Conservation (phyloP, 225 moss, liverwort and hornwort genomes). For the Sphagnum contortum region DNA sequence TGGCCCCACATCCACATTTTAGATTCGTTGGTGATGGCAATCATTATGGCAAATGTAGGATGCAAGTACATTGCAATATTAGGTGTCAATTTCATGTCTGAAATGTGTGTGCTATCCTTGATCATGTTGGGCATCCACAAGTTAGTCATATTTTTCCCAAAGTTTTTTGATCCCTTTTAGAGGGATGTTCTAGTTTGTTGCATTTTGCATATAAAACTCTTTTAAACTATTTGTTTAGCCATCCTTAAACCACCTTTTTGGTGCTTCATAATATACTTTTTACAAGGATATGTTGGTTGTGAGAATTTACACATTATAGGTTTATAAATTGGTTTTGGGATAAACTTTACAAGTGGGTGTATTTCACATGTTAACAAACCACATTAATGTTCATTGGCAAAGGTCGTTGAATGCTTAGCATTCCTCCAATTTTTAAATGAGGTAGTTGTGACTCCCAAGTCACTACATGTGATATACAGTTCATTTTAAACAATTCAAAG, state of each 20-base stretch:
- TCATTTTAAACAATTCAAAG: no score
- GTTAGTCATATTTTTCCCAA: no score
- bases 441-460: conserved; percentile 65
- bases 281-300: no score
- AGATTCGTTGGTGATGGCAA: conserved; percentile 97
- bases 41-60: conserved; percentile 88
- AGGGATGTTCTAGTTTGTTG: conserved; percentile 4
- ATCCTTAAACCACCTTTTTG: no score
- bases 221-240: no score
- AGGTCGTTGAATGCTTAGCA: conserved; percentile 75
- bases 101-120: conserved; percentile 93
- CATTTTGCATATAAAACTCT: no score
- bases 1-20: conserved; percentile 97
- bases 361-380: conserved; percentile 83
- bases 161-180: not conserved
- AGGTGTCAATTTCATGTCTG: conserved; percentile 98
- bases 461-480: conserved; percentile 95
- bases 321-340: conserved; percentile 5
- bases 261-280: no score
- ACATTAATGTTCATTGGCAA: conserved; percentile 94
- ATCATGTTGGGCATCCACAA: conserved; percentile 60
- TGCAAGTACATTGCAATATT: conserved; percentile 83
- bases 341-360: conserved; percentile 40
- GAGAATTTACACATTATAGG: no score
- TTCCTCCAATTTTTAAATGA: conserved; percentile 62